Conservation (phyloP, 2,329 filamentous ascomycete genomes). For the Claviceps purpurea region DNA sequence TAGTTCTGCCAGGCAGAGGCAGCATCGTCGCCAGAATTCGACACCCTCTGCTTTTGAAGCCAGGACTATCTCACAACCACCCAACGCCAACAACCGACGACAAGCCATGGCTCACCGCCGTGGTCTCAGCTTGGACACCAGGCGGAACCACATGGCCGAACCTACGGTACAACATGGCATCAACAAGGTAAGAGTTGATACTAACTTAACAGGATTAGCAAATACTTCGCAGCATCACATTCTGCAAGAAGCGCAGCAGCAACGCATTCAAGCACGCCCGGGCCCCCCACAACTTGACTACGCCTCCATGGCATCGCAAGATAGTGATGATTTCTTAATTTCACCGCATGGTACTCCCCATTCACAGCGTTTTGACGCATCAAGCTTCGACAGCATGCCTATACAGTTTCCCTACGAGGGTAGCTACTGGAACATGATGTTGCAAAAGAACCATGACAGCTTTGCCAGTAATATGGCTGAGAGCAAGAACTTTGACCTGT, state of each 20-base stretch:
- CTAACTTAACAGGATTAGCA: conserved; percentile 44
- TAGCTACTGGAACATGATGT: conserved; percentile 28
- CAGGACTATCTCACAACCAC: conserved; percentile 54
- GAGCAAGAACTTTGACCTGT: conserved; percentile 37
- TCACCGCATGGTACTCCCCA: conserved; percentile 44
- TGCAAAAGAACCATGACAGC: conserved; percentile 33
- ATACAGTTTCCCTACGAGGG: conserved; percentile 35
- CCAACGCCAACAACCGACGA: conserved; percentile 32
- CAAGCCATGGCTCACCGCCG: conserved; percentile 51
- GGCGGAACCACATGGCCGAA: conserved; percentile 36
- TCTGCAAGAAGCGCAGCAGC: conserved; percentile 84
- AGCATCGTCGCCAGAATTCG: conserved; percentile 76
- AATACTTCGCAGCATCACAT: conserved; percentile 51
- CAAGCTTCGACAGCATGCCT: conserved; percentile 29
- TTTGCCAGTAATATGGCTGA: conserved; percentile 27
- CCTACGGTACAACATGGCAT: conserved; percentile 19
- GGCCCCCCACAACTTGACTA: conserved; percentile 30
- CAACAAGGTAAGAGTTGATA: conserved; percentile 36
- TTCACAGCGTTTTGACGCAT: conserved; percentile 36
- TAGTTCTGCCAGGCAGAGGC: conserved; percentile 46
- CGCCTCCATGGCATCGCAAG: conserved; percentile 19
- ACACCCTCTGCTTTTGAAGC: conserved; percentile 68
- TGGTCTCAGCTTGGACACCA: conserved; percentile 72
- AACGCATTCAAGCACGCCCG: conserved; percentile 64
- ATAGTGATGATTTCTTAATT: conserved; percentile 42